Conservation (phyloP, 2,329 filamentous ascomycete species). For the Eutypella sp. region DNA sequence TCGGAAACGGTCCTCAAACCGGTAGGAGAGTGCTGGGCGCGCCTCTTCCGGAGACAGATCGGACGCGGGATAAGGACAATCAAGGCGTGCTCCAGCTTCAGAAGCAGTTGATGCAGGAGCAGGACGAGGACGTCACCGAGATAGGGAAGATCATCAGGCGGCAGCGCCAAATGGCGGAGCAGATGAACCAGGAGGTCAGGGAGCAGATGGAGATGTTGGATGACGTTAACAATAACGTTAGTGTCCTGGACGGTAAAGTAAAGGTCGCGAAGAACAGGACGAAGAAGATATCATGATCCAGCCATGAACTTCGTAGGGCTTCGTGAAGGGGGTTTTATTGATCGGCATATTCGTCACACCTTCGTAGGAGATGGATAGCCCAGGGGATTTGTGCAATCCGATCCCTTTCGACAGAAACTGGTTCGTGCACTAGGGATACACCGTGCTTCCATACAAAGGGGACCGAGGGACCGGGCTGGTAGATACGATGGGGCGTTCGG, state of each 20-base stretch:
- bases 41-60: conserved; percentile 68
- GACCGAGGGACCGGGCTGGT: too few relatives aligned
- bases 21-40: conserved; percentile 66
- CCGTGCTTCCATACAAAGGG: too few relatives aligned
- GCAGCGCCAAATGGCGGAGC: conserved; percentile 72
- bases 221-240: conserved; percentile 60
- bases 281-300: conserved; percentile 52
- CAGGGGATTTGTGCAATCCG: too few relatives aligned
- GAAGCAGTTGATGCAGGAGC: conserved; percentile 66
- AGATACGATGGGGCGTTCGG: too few relatives aligned
- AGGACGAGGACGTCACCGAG: conserved; percentile 67
- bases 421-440: too few relatives aligned
- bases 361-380: too few relatives aligned
- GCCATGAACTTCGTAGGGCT: background rate
- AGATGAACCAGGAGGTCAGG: conserved; percentile 69
- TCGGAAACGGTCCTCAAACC: conserved; percentile 34
- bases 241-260: conserved; percentile 63
- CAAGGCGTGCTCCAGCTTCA: conserved; percentile 69
- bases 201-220: conserved; percentile 67
- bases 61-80: conserved; percentile 74
- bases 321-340: background rate
- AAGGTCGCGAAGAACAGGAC: conserved; percentile 69
- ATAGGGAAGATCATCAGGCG: conserved; percentile 64
- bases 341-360: too few relatives aligned
- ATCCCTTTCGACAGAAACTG: too few relatives aligned